A percentile compares a stretch with the other conserved stretches of the same genome.
Evolutionary conservation across 192 early-diverging fungal species (phyloP).

Genomic region (Coemansia sp.): DNA sequence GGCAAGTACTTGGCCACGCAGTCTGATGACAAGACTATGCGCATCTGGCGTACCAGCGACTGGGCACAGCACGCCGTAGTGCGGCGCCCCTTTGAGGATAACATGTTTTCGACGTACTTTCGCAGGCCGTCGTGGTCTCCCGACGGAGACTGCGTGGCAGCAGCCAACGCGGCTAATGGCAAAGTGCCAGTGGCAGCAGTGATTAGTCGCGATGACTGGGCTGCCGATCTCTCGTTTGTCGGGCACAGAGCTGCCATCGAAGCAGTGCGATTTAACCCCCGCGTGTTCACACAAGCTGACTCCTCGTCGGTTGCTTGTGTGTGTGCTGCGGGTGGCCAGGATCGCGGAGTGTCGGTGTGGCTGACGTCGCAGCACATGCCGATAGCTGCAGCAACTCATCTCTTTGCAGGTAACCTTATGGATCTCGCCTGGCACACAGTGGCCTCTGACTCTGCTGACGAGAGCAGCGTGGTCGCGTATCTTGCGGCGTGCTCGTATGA

Average conservation of each 20-base stretch:
- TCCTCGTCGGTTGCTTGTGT: constrained; percentile 55
- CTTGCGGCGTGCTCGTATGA: constrained; percentile 90
- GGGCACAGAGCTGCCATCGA: constrained; percentile 89
- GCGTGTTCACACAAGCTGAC: constrained; percentile 59
- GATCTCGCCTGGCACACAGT: constrained; percentile 68
- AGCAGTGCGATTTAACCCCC: constrained; percentile 87
- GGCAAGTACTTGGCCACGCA: constrained; percentile 92
- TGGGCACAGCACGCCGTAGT: constrained; percentile 83
- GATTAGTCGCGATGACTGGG: constrained; percentile 77
- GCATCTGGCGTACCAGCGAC: constrained; percentile 85
- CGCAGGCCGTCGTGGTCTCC: constrained; percentile 94
- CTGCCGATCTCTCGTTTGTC: constrained; percentile 75
- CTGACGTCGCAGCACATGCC: constrained; percentile 73
- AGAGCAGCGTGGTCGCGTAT: constrained; percentile 15
- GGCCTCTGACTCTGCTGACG: background rate
- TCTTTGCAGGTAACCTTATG: constrained; percentile 83
- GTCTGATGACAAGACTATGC: constrained; percentile 88
- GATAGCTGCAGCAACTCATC: constrained; percentile 66
- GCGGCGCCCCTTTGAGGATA: constrained; percentile 68
- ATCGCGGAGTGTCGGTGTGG: constrained; percentile 88
- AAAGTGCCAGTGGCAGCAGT: constrained; percentile 78
- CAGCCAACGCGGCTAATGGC: constrained; percentile 87
- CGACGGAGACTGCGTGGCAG: constrained; percentile 88
- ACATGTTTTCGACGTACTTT: constrained; percentile 89
- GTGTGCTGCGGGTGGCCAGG: constrained; percentile 89